Evolutionary conservation across 208 protist species (phyloP).

Genomic region (Vickermania ingenoplastis): DNA sequence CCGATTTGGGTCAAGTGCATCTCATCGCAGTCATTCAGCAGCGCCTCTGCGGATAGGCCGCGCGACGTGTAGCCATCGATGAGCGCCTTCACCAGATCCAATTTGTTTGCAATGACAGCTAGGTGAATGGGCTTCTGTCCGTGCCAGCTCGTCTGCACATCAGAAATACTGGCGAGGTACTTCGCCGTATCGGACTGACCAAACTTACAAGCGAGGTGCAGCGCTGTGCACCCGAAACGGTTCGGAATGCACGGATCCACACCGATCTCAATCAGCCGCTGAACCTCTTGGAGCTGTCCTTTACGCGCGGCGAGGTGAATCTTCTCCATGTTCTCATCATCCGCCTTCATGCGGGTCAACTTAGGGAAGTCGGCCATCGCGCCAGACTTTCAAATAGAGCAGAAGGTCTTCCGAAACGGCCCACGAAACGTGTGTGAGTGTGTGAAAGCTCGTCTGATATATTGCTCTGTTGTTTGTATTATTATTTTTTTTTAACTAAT

Average conservation of each 20-base stretch:
- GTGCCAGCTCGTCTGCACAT: constrained; percentile 60
- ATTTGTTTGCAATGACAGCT: constrained; percentile 63
- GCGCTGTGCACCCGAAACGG: constrained; percentile 78
- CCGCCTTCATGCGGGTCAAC: constrained; percentile 48
- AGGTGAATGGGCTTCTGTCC: constrained; percentile 76
- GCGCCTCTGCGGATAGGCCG: constrained; percentile 32
- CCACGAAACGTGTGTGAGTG: too few relatives aligned
- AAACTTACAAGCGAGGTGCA: constrained; percentile 82
- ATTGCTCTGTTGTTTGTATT: too few relatives aligned
- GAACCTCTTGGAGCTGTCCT: constrained; percentile 61
- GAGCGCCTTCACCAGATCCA: constrained; percentile 50
- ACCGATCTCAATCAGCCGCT: constrained; percentile 61
- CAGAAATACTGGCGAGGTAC: constrained; percentile 48
- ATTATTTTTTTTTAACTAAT: too few relatives aligned
- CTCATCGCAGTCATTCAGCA: constrained; percentile 79
- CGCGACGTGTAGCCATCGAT: constrained; percentile 42
- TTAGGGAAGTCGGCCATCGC: constrained; percentile 65
- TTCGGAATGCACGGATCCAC: constrained; percentile 66
- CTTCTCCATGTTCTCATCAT: constrained; percentile 89
- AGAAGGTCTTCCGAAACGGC: too few relatives aligned
- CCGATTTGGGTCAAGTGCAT: constrained; percentile 46
- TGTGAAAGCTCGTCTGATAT: too few relatives aligned
- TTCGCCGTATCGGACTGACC: constrained; percentile 56
- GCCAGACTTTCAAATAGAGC: too few relatives aligned
- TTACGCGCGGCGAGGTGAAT: constrained; percentile 74